Evolutionary conservation across 2,329 filamentous ascomycete species (phyloP).

Genomic region (Epichloe sibirici): DNA sequence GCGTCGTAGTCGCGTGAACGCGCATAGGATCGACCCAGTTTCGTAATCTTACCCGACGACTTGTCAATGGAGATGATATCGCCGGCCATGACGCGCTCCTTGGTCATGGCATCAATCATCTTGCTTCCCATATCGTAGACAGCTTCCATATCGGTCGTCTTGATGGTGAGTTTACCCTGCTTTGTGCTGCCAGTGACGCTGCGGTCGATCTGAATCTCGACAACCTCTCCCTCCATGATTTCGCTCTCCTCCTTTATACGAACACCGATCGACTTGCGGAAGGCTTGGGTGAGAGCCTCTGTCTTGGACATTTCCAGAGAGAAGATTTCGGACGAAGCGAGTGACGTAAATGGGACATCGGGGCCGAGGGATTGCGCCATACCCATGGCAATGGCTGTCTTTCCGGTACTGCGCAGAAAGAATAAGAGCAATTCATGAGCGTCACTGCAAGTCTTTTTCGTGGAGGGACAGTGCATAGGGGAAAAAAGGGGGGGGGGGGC

Average conservation of each 20-base stretch:
- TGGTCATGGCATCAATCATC: conserved; percentile 99
- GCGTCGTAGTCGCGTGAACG: conserved; percentile 96
- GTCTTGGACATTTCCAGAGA: conserved; percentile 99
- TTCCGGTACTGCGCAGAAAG: conserved; percentile 61
- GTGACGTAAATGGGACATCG: conserved; percentile 92
- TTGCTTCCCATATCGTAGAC: conserved; percentile 99
- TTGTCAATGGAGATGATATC: conserved; percentile 99
- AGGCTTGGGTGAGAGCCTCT: conserved; percentile 95
- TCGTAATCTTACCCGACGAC: conserved; percentile 94
- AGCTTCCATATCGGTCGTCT: conserved; percentile 99
- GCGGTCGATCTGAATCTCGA: conserved; percentile 96
- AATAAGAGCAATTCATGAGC: not conserved
- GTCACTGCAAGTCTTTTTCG: not conserved
- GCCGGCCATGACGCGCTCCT: conserved; percentile 96
- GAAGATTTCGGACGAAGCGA: conserved; percentile 94
- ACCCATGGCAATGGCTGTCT: conserved; percentile 96
- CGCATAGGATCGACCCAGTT: conserved; percentile 88
- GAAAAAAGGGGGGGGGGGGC: too few relatives aligned
- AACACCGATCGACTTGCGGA: conserved; percentile 95
- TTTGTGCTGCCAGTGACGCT: conserved; percentile 95
- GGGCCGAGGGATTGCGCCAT: conserved; percentile 93
- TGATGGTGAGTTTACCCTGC: conserved; percentile 98
- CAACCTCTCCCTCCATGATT: conserved; percentile 97
- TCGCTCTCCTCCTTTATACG: conserved; percentile 98
- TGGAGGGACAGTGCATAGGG: not conserved